phyloP scores from a whole-genome alignment of 306 rosid genomes.

The Begonia masoniana region DNA sequence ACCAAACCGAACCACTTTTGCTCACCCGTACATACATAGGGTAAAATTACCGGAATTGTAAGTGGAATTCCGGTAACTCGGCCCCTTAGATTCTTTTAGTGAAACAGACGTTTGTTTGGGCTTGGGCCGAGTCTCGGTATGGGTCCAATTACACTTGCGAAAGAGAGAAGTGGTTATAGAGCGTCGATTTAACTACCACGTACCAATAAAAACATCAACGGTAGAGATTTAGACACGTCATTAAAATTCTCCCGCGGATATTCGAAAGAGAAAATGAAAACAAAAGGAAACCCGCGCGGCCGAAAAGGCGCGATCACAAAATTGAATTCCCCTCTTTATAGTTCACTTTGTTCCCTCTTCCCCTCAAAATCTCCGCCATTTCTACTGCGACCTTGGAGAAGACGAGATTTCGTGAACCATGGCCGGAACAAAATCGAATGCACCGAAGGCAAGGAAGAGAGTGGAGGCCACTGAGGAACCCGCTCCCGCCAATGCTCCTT shows the following conservation, averaged over 20 bases:
- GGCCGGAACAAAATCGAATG: conserved; percentile 34
- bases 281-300: neutral
- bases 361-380: neutral
- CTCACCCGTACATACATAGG: no score
- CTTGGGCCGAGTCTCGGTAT: no score
- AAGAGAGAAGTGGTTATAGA: neutral
- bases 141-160: no score
- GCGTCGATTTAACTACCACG: neutral
- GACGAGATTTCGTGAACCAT: conserved; percentile 2
- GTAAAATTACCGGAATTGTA: no score
- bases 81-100: no score
- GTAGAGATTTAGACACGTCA: neutral
- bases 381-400: neutral
- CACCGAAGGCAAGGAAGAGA: conserved; percentile 45
- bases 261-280: neutral
- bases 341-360: neutral
- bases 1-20: no score
- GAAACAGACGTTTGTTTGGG: no score
- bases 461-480: conserved; percentile 56
- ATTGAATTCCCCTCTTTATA: neutral
- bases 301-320: neutral
- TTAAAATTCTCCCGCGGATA: neutral
- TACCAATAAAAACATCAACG: neutral
- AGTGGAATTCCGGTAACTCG: no score
- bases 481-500: conserved; percentile 10